Conservation (phyloP, 1,284 basidiomycete genomes). For the Tylopilus sp. region DNA sequence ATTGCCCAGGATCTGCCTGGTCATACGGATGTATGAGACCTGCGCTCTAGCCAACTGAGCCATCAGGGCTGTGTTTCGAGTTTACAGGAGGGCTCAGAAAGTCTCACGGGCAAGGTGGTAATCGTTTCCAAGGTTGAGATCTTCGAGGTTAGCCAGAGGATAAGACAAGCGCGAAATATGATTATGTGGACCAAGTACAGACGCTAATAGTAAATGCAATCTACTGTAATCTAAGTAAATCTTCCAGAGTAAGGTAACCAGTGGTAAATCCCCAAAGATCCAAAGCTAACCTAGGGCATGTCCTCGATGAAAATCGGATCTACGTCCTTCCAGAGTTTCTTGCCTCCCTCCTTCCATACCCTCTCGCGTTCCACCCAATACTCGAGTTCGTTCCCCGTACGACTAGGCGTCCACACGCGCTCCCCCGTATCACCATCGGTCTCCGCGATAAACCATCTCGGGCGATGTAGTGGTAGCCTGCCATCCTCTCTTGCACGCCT, state of each 20-base stretch:
- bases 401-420: conserved; percentile 83
- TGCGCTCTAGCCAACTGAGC: conserved; percentile 49
- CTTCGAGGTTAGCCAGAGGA: too few species aligned
- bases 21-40: conserved; percentile 46
- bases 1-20: conserved; percentile 45
- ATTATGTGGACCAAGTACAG: not conserved
- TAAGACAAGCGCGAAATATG: not conserved
- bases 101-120: too few species aligned
- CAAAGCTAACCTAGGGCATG: conserved; percentile 23
- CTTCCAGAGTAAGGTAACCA: conserved; percentile 1
- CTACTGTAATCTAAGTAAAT: conserved; percentile 6
- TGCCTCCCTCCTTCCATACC: conserved; percentile 60
- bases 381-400: conserved; percentile 67
- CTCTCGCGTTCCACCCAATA: conserved; percentile 89
- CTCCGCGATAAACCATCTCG: conserved; percentile 85
- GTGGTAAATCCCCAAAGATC: not conserved
- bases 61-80: conserved; percentile 23
- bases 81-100: too few species aligned
- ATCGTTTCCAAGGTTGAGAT: too few species aligned
- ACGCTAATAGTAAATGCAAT: not conserved
- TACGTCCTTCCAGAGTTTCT: conserved; percentile 72
- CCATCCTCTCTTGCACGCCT: conserved; percentile 86
- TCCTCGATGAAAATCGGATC: conserved; percentile 85
- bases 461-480: conserved; percentile 75
- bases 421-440: conserved; percentile 90